Conservation (phyloP, 495 filamentous ascomycete species). For the Xylaria longipes region DNA sequence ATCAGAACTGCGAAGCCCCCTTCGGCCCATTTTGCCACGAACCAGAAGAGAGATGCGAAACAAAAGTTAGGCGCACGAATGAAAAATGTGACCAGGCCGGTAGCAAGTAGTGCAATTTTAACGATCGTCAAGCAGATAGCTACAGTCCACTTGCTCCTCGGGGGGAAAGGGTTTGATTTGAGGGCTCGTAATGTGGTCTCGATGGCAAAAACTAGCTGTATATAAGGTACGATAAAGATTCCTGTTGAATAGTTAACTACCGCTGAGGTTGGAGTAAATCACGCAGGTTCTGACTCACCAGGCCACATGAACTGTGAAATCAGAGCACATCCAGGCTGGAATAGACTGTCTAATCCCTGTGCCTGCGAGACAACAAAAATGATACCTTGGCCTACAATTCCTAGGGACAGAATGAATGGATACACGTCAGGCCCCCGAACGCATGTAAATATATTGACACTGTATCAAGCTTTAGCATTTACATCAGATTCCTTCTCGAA, state of each 20-base stretch:
- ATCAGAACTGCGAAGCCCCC: constrained; percentile 49
- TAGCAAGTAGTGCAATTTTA: constrained; percentile 44
- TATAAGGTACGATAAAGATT: constrained; percentile 56
- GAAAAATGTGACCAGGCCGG: constrained; percentile 52
- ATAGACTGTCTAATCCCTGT: constrained; percentile 47
- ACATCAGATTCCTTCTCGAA: not conserved
- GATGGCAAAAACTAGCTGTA: constrained; percentile 52
- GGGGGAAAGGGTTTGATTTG: constrained; percentile 47
- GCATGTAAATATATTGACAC: constrained; percentile 45
- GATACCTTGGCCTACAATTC: constrained; percentile 53
- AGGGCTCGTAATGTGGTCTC: constrained; percentile 52
- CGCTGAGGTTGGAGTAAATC: not conserved
- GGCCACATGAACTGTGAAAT: constrained; percentile 55
- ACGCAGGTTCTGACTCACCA: constrained; percentile 41
- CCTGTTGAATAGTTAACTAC: constrained; percentile 35
- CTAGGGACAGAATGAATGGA: constrained; percentile 53
- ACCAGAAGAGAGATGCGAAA: constrained; percentile 58
- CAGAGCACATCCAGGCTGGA: constrained; percentile 47
- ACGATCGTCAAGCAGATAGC: constrained; percentile 49
- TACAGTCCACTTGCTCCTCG: constrained; percentile 50
- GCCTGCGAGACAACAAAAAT: constrained; percentile 54
- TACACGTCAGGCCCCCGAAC: constrained; percentile 49
- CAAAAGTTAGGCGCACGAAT: constrained; percentile 49
- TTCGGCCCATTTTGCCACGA: constrained; percentile 51
- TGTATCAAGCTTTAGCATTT: constrained; percentile 23